Evolutionary conservation across 257 asterid genomes (phyloP).

Genomic region (Nyctanthes arbortristis): DNA sequence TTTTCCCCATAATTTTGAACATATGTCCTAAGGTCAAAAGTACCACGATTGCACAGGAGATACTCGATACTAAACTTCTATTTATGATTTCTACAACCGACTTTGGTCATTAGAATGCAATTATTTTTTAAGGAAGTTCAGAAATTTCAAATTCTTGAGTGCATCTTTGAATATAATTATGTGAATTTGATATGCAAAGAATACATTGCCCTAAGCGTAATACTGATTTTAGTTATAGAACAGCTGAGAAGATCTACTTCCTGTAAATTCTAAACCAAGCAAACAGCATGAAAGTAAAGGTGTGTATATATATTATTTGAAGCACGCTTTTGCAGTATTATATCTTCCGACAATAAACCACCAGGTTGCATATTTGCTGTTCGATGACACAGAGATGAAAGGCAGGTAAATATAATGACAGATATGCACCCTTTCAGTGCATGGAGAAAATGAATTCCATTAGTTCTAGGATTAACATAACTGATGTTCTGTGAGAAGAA

Average conservation of each 20-base stretch:
- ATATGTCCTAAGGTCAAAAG: no score
- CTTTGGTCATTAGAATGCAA: neutral
- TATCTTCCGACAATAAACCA: slow-evolving; percentile 8
- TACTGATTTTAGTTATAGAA: slow-evolving; percentile 1
- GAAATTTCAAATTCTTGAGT: neutral
- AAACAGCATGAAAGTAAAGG: neutral
- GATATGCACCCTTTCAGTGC: neutral
- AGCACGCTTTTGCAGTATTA: neutral
- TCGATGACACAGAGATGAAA: neutral
- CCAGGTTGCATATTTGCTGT: neutral
- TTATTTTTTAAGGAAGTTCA: neutral
- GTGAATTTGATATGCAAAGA: neutral
- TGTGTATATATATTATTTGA: neutral
- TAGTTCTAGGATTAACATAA: neutral
- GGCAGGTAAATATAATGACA: neutral
- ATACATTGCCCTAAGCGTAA: slow-evolving; percentile 1
- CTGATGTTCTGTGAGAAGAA: slow-evolving; percentile 4
- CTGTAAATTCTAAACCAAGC: no score
- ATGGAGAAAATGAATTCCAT: slow-evolving; percentile 8
- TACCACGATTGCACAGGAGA: no score
- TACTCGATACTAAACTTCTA: no score
- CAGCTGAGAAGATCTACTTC: slow-evolving; percentile 12
- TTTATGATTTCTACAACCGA: no score
- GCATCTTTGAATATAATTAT: no score
- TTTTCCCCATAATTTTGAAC: neutral